A percentile compares a stretch with the other conserved stretches of the same genome.
These are phyloP conservation scores for Fusarium cyanostomum DNA, from an alignment of 2,329 filamentous ascomycete species.

Conservation along the genomic window DNA sequence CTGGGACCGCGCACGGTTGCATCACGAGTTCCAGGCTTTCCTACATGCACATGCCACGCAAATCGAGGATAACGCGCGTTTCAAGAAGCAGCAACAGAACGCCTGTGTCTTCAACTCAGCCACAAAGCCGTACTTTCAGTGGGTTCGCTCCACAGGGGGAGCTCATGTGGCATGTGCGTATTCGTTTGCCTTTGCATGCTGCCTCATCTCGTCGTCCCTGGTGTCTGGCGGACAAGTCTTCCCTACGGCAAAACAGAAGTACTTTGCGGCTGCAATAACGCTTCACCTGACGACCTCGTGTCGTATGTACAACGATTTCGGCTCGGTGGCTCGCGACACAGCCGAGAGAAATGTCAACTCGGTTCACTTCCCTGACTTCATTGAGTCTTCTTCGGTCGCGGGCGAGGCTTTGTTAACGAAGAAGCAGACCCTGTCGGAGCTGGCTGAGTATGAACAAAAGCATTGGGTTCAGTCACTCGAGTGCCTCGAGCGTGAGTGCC, in stretches of 20 bases:
- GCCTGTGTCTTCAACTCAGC: background rate
- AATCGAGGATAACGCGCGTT: background rate
- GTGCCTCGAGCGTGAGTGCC: background rate
- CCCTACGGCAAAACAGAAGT: background rate
- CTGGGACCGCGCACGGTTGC: background rate
- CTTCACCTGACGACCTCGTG: background rate
- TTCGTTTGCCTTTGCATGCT: background rate
- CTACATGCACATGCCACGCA: background rate
- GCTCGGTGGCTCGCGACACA: background rate
- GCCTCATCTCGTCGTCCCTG: background rate
- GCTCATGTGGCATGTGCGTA: background rate
- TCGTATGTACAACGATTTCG: slow-evolving; percentile 11
- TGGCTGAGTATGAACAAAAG: background rate
- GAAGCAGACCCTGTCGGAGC: background rate
- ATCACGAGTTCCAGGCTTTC: background rate
- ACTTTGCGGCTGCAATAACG: background rate
- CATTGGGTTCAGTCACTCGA: background rate
- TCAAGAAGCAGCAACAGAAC: background rate
- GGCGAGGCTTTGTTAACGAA: rapidly evolving
- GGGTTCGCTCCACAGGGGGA: background rate
- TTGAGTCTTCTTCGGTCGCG: no score
- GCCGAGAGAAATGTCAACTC: background rate
- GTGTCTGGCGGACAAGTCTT: background rate
- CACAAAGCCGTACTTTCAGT: background rate
- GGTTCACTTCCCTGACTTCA: background rate